Evolutionary conservation across 805 yeast genomes (phyloP), one percentile per base, ranked within the genome.

Genomic region (Saturnispora galanensis): DNA sequence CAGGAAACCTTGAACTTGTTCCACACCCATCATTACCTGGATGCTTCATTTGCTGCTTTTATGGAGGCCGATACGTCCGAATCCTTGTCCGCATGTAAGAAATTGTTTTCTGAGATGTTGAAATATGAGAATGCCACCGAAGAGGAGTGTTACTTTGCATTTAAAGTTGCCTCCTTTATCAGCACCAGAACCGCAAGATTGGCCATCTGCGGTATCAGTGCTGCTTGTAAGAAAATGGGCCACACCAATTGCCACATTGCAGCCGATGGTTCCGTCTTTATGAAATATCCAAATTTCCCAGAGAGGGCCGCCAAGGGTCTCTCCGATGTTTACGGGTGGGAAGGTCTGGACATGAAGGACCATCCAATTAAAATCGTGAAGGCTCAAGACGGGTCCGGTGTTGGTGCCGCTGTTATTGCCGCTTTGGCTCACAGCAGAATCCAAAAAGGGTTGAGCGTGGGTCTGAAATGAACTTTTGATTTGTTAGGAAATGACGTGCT

Each of bases 301-400:
- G 84, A 84, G 63, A 79, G 96, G 64, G 96, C 96, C 37, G 96
- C 96, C 42, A 73, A 80, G 60, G 97, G 87, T 50, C 75, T 93
- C 64, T 77, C 83, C 63, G 97, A 90, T 64, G 85, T 93, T 57
- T 88, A 85, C 62, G 95, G 75, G 52, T 93, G 97, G 97, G 45
- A 31, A 5, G 65, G 60, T 49, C 60, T 62, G 3, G 59, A 56
- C 16, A 11, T 60, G 38, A 54, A 55, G 42, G 77, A 78, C 48
- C 87, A 87, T 64, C 97, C 97, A 52, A 80, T 93, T 59, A 67
- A 73, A 52, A 79, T 89, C 54, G 85, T 82, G 35, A 84, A 94
- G 47, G 97, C 98, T 52, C 96, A 90, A 69, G 98, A 93, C 69
- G 98, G 98, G 57, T 83, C 93, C 33, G 97, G 97, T 70, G 96